phyloP scores from a whole-genome alignment of 345 rosid genomes.

The Aegle marmelos region DNA sequence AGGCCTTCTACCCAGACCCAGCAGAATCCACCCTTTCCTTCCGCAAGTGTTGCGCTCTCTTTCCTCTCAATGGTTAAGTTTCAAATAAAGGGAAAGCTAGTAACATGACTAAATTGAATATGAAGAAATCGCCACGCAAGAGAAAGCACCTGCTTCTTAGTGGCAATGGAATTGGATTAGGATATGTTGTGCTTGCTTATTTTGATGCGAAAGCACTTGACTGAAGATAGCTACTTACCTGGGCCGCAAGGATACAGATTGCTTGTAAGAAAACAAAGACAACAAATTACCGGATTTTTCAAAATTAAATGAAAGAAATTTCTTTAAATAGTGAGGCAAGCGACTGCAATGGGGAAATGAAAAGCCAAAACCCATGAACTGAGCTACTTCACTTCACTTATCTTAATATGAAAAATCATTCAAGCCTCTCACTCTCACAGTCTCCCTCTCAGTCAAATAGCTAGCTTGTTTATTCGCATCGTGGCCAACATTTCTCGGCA shows the following conservation, averaged over 20 bases:
- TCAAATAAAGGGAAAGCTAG: neutral
- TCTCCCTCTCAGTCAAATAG: no score
- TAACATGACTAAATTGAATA: neutral
- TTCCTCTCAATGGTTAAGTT: slow-evolving; percentile 20
- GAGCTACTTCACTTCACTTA: neutral
- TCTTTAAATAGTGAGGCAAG: no score
- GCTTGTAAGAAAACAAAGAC: neutral
- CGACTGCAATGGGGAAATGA: slow-evolving; percentile 15
- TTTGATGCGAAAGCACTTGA: slow-evolving; percentile 32
- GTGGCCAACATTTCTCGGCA: no score
- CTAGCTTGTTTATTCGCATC: no score
- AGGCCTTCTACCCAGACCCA: slow-evolving; percentile 76
- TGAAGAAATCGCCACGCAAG: neutral
- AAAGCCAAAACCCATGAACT: slow-evolving; percentile 13
- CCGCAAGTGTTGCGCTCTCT: slow-evolving; percentile 66
- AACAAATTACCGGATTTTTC: no score
- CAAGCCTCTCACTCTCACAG: neutral
- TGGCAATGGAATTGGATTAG: slow-evolving; percentile 17
- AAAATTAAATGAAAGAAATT: neutral
- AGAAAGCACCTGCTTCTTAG: slow-evolving; percentile 36
- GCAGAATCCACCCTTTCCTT: slow-evolving; percentile 64
- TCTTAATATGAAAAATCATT: slow-evolving; percentile 10
- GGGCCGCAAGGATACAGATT: neutral
- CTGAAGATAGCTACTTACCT: neutral
- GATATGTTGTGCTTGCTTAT: slow-evolving; percentile 10